Percentiles rank a stretch among this genome's conserved stretches.
These are phyloP conservation scores for Hyaloperonospora brassicae DNA, from an alignment of 352 stramenopile genomes.

Conservation along the genomic window DNA sequence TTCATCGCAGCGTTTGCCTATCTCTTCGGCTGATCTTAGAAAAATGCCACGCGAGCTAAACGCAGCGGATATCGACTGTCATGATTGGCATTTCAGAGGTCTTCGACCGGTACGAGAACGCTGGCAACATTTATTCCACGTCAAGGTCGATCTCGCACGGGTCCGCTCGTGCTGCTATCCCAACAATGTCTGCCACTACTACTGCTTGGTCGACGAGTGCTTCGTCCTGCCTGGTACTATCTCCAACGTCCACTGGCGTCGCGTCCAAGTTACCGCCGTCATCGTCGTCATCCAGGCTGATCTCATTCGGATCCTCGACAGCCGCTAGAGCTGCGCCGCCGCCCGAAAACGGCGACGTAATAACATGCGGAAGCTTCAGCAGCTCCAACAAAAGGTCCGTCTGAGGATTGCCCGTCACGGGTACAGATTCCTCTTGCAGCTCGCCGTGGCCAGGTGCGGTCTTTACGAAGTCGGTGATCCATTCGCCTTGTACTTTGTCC, in stretches of 20 bases:
- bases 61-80: too few relatives aligned
- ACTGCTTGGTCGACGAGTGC: constrained; percentile 2
- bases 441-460: constrained; percentile 60
- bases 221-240: constrained; percentile 1
- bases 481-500: constrained; percentile 44
- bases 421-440: constrained; percentile 17
- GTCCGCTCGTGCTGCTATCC: constrained; percentile 7
- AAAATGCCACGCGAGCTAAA: neutral
- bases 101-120: too few relatives aligned
- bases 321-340: constrained; percentile 3
- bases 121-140: constrained; percentile 9
- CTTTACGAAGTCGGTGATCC: constrained; percentile 74
- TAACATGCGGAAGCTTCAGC: constrained; percentile 89
- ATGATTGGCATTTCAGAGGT: too few relatives aligned
- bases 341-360: constrained; percentile 86
- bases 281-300: constrained; percentile 47
- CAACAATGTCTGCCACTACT: constrained; percentile 3
- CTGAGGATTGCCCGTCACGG: constrained; percentile 87
- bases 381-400: constrained; percentile 90
- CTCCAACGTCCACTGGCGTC: constrained; percentile 16
- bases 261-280: constrained; percentile 16
- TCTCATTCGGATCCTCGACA: constrained; percentile 48
- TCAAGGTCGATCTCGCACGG: constrained; percentile 37
- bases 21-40: neutral
- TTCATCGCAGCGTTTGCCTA: constrained; percentile 37